Conservation (phyloP, 306 rosid genomes). For the Dryas alaskensis region DNA sequence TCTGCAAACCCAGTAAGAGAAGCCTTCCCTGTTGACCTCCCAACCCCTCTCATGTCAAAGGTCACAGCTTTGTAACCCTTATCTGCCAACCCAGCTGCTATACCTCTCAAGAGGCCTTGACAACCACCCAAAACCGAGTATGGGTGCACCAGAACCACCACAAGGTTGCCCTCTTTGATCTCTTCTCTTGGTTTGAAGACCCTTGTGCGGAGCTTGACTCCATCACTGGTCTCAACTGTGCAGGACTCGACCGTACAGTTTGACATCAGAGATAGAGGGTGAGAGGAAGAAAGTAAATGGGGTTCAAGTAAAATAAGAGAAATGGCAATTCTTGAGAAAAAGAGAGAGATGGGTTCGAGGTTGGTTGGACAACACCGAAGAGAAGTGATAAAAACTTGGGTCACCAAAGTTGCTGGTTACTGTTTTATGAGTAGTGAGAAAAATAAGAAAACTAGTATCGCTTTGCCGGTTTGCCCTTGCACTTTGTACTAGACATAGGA, state of each 20-base stretch:
- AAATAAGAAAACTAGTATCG: too few species aligned
- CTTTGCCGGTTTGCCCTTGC: too few species aligned
- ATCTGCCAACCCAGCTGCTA: slow-evolving; percentile 64
- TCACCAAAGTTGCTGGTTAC: not conserved
- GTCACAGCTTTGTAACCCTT: slow-evolving; percentile 62
- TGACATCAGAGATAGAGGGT: slow-evolving; percentile 32
- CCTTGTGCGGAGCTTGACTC: slow-evolving; percentile 65
- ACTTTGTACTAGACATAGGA: too few species aligned
- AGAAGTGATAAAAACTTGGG: too few species aligned
- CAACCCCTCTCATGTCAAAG: slow-evolving; percentile 90
- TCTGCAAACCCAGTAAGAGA: slow-evolving; percentile 82
- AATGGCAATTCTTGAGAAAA: not conserved
- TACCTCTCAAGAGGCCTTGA: slow-evolving; percentile 81
- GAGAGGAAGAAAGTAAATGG: too few species aligned
- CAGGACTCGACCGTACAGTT: slow-evolving; percentile 50
- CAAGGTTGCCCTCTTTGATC: slow-evolving; percentile 30
- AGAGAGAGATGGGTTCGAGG: slow-evolving; percentile 1
- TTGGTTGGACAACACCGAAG: not conserved
- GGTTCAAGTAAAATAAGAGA: too few species aligned
- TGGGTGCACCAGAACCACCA: slow-evolving; percentile 81
- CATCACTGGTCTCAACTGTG: slow-evolving; percentile 59
- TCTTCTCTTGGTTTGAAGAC: slow-evolving; percentile 57
- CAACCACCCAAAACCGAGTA: slow-evolving; percentile 86
- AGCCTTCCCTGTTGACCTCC: slow-evolving; percentile 66
- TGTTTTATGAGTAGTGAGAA: not conserved